phyloP scores from a whole-genome alignment of 2,329 filamentous ascomycete genomes.

The Ceratocystis destructans region DNA sequence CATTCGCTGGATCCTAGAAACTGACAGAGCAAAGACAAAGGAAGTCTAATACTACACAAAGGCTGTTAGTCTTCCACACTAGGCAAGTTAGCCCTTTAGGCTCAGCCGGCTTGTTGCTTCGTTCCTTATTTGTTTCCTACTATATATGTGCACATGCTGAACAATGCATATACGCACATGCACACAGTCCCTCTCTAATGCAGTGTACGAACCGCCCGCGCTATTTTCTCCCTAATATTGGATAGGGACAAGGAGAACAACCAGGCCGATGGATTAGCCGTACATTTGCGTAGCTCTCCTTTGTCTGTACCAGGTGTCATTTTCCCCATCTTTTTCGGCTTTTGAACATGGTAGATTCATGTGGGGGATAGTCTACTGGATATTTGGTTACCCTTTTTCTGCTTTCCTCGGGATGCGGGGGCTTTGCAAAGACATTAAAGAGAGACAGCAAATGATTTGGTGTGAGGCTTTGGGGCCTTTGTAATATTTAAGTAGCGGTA shows the following conservation, averaged over 20 bases:
- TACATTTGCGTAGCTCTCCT: background rate
- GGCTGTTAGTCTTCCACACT: background rate
- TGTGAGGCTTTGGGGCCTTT: too few species aligned
- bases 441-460: background rate
- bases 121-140: background rate
- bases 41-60: background rate
- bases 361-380: background rate
- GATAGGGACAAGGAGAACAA: background rate
- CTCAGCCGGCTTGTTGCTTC: background rate
- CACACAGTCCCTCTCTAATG: background rate
- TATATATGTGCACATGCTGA: background rate
- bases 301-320: background rate
- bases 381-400: background rate
- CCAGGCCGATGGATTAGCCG: background rate
- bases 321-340: background rate
- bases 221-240: background rate
- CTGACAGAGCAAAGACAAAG: background rate
- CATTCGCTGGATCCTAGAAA: background rate
- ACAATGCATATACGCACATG: background rate
- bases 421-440: background rate
- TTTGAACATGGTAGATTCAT: background rate
- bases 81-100: background rate
- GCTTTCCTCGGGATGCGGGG: background rate
- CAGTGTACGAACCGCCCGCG: background rate
- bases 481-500: background rate